Evolutionary conservation across 2,329 filamentous ascomycete genomes (phyloP).

Genomic region (Bipolaris sorokiniana): DNA sequence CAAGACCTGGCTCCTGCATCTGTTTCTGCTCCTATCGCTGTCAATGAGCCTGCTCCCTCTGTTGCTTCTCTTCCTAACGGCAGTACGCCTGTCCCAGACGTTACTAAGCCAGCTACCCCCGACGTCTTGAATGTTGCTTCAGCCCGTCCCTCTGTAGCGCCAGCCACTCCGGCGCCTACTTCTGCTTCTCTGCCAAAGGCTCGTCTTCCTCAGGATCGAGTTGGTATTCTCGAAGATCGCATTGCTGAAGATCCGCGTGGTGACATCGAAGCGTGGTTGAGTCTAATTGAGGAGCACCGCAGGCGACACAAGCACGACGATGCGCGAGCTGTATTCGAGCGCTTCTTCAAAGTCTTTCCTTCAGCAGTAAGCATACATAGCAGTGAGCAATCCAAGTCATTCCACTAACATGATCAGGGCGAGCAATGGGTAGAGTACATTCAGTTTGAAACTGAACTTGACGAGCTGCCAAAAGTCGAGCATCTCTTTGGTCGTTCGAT

Average conservation of each 20-base stretch:
- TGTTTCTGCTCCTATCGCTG: conserved; percentile 48
- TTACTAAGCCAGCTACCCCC: conserved; percentile 44
- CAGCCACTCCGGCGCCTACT: conserved; percentile 38
- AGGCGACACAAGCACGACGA: conserved; percentile 82
- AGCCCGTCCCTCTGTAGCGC: conserved; percentile 51
- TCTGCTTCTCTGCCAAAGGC: conserved; percentile 51
- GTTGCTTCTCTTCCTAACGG: conserved; percentile 58
- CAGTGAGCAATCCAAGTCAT: conserved; percentile 8
- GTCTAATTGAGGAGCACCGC: conserved; percentile 83
- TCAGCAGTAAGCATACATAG: conserved; percentile 78
- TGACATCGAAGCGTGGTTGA: conserved; percentile 89
- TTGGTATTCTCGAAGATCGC: conserved; percentile 85
- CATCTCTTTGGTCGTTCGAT: conserved; percentile 82
- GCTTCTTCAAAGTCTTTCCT: conserved; percentile 87
- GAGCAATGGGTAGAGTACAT: conserved; percentile 90
- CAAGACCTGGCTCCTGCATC: conserved; percentile 57
- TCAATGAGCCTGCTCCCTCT: conserved; percentile 55
- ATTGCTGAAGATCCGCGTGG: conserved; percentile 91
- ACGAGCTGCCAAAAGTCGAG: conserved; percentile 81
- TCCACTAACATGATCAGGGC: conserved; percentile 69
- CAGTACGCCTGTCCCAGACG: conserved; percentile 47
- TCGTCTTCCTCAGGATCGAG: conserved; percentile 72
- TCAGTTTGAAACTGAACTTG: conserved; percentile 85
- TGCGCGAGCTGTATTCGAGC: conserved; percentile 78
- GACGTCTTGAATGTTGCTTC: conserved; percentile 37